phyloP scores from a whole-genome alignment of 1,284 basidiomycete species.

The Calocybe gambosa region DNA sequence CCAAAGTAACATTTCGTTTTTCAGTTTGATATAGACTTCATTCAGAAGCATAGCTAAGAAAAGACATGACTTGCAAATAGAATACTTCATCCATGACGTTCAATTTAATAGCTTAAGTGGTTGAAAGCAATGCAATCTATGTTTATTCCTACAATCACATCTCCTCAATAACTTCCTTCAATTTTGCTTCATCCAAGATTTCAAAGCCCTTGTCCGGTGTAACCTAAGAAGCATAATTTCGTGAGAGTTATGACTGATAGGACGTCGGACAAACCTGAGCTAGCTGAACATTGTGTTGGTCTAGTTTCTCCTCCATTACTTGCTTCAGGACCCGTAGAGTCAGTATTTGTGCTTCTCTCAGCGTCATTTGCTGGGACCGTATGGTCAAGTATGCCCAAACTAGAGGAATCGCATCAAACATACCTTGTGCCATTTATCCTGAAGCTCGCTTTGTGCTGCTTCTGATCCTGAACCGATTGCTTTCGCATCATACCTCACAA shows the following conservation, averaged over 20 bases:
- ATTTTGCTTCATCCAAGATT: slow-evolving; percentile 70
- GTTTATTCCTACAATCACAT: slow-evolving; percentile 43
- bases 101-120: slow-evolving; percentile 8
- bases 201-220: slow-evolving; percentile 74
- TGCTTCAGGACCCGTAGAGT: slow-evolving; percentile 93
- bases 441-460: slow-evolving; percentile 94
- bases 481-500: slow-evolving; percentile 95
- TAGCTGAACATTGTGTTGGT: slow-evolving; percentile 97
- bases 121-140: slow-evolving; percentile 12
- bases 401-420: slow-evolving; percentile 14
- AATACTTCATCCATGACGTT: background rate
- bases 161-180: slow-evolving; percentile 77
- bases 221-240: slow-evolving; percentile 41
- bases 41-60: background rate
- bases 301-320: slow-evolving; percentile 99
- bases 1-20: background rate
- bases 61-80: background rate
- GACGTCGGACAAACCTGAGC: slow-evolving; percentile 65
- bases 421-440: slow-evolving; percentile 97
- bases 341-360: slow-evolving; percentile 83
- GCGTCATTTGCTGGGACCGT: slow-evolving; percentile 75
- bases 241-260: background rate
- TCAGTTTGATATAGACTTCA: slow-evolving; percentile 13
- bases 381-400: background rate
- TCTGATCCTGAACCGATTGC: slow-evolving; percentile 98